A percentile compares a stretch with the other conserved stretches of the same genome.
Conservation (phyloP, 2,329 filamentous ascomycete genomes). For the Canariomyces notabilis region DNA sequence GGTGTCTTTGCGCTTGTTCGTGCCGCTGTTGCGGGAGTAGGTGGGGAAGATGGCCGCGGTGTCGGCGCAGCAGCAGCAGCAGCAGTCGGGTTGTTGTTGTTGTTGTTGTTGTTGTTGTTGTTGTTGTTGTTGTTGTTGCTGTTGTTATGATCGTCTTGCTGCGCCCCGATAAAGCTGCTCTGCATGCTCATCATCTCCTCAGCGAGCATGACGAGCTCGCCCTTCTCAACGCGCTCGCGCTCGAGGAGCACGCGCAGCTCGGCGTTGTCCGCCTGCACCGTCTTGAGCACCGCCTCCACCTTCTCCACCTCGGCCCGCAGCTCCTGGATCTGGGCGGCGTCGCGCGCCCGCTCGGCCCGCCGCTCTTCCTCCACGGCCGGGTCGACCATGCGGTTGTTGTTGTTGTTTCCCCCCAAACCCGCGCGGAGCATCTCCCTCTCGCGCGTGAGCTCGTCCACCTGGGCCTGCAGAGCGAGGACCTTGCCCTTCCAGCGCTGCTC, state of each 20-base stretch:
- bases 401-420: conserved; percentile 59
- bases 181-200: conserved; percentile 77
- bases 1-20: conserved; percentile 13
- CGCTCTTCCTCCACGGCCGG: conserved; percentile 48
- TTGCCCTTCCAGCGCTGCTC: conserved; percentile 87
- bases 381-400: conserved; percentile 47
- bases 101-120: too few species aligned
- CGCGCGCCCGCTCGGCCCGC: conserved; percentile 55
- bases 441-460: conserved; percentile 61
- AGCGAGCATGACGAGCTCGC: conserved; percentile 72
- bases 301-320: conserved; percentile 70
- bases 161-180: conserved; percentile 33
- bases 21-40: neutral
- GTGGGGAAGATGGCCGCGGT: conserved; percentile 23
- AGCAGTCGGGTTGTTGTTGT: too few species aligned
- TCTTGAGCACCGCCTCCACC: conserved; percentile 65
- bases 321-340: conserved; percentile 62
- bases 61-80: conserved; percentile 27
- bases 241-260: conserved; percentile 62
- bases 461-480: conserved; percentile 68
- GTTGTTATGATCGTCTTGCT: too few species aligned
- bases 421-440: conserved; percentile 71
- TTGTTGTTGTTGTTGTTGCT: too few species aligned
- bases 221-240: conserved; percentile 74
- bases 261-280: conserved; percentile 65